Evolutionary conservation across 2,329 filamentous ascomycete genomes (phyloP).

Genomic region (Scedosporium minutisporum): DNA sequence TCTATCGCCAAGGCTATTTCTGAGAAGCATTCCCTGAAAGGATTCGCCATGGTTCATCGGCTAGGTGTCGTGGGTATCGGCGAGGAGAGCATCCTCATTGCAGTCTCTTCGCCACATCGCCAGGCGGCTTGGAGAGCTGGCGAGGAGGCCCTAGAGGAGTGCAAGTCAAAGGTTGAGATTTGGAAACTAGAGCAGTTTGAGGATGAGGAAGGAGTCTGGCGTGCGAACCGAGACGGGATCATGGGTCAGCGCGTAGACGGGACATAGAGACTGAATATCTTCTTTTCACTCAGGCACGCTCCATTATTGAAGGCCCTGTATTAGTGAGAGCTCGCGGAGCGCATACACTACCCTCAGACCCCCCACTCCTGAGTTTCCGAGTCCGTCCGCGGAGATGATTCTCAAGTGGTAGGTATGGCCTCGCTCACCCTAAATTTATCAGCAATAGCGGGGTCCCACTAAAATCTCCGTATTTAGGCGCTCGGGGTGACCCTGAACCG

Average conservation of each 20-base stretch:
- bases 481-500: no score
- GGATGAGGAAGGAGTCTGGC: constrained; percentile 70
- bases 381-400: neutral
- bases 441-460: no score
- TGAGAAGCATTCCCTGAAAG: constrained; percentile 54
- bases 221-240: constrained; percentile 71
- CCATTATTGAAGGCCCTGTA: neutral
- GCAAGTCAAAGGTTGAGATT: constrained; percentile 82
- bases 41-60: constrained; percentile 73
- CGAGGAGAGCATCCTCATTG: constrained; percentile 90
- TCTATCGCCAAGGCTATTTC: constrained; percentile 49
- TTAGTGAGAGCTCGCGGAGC: neutral
- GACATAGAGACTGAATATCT: neutral
- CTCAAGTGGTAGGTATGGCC: neutral
- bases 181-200: constrained; percentile 92
- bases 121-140: constrained; percentile 79
- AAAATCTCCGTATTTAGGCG: no score
- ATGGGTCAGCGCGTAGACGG: constrained; percentile 38
- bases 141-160: constrained; percentile 79
- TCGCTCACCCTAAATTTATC: no score
- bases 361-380: neutral
- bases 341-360: no score
- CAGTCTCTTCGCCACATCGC: constrained; percentile 74
- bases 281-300: neutral
- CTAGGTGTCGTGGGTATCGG: constrained; percentile 77